Evolutionary conservation across 345 rosid genomes (phyloP), one percentile per base, ranked within the genome.

Genomic region (Linum trigynum): DNA sequence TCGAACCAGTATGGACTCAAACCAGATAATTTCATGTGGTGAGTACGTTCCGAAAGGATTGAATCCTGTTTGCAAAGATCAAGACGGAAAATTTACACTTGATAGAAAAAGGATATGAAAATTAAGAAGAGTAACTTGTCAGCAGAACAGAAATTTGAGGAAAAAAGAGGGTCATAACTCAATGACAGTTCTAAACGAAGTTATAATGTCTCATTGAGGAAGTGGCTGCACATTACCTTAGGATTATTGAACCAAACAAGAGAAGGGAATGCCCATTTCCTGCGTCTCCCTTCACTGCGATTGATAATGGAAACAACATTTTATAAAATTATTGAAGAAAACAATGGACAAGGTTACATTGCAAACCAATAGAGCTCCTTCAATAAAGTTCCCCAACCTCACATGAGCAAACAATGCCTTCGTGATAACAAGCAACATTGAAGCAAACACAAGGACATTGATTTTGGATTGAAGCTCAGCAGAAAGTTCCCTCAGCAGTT

Each of bases 1-100:
- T 94, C 95, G 76, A 94, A 83, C 99, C 99, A 94, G 71, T 94
- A 94, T 3, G 97, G 99, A 70, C 88, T 83, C 50, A 94, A 74
- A 55, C 96, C 97, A 65, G 70, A 66, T 50, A 94, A 74, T 75
- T 81, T 80, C 95, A 94, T 85, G 71, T 71, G 64, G 66, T 72
- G 36, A 3, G 71, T 72, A 63, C 67, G 81, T 72, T 78, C 82
- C 45, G 51, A 57, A 43, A 76, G 64, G 67, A 74, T 78, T 35
- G 37, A 65, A 40, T 67, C 86, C 97, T 92, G 78, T 75, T 69
- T 38, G 60, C 56, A 45, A 56, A 74, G 14, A 48, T 9, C 11
- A 9, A 15, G 53, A 48, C 14, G 53, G 7, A 48, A 48, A 48
- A 3, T 9, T 45, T 45, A 8, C 11, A 45, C 14, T 9, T 48